Evolutionary conservation across 768 basidiomycete genomes (phyloP).

Genomic region (Vishniacozyma victoriae): DNA sequence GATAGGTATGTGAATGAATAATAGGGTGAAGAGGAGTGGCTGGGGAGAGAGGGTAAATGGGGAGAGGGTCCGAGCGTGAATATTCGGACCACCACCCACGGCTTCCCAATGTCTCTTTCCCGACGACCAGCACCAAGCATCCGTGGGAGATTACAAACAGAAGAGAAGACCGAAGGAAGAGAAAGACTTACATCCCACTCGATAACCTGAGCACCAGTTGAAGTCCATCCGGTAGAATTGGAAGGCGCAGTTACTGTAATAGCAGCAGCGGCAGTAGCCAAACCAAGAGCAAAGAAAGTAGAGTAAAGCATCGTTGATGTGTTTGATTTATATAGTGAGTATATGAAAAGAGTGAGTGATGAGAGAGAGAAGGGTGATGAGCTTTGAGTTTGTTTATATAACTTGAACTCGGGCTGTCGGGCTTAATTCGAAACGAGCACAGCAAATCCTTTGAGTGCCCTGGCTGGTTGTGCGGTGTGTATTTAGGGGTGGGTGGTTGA

Average conservation of each 20-base stretch:
- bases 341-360: not conserved
- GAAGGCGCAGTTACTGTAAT: conserved; percentile 25
- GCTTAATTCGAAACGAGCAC: too few relatives aligned
- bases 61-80: not conserved
- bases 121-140: too few relatives aligned
- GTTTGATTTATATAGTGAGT: not conserved
- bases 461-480: too few relatives aligned
- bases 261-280: conserved; percentile 16
- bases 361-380: conserved; percentile 1
- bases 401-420: too few relatives aligned
- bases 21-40: not conserved
- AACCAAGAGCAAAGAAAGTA: conserved; percentile 9
- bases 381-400: too few relatives aligned
- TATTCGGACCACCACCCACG: not conserved
- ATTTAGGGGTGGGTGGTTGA: too few relatives aligned
- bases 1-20: not conserved
- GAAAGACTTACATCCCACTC: conserved; percentile 28
- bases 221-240: conserved; percentile 28
- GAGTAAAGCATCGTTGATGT: conserved; percentile 14
- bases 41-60: not conserved
- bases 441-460: too few relatives aligned
- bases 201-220: conserved; percentile 19
- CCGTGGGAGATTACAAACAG: too few relatives aligned
- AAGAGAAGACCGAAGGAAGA: not conserved
- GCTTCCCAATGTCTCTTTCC: not conserved